Percentiles rank a stretch among this genome's conserved stretches.
These are phyloP conservation scores for Epicoccum nigrum DNA, from an alignment of 2,329 filamentous ascomycete genomes.

Conservation along the genomic window DNA sequence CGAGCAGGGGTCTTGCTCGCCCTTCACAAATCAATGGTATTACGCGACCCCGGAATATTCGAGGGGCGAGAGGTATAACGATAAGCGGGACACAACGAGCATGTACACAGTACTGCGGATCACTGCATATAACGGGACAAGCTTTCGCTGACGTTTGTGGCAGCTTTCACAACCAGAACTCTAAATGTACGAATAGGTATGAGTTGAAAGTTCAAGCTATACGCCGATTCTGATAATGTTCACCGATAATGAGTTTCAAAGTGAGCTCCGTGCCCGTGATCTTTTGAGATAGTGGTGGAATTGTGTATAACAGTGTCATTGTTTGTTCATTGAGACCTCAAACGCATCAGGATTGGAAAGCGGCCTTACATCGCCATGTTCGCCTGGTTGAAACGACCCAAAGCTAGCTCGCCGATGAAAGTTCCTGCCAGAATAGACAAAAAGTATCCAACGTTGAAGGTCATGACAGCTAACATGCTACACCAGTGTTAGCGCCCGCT, in stretches of 20 bases:
- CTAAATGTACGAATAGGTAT: too few relatives aligned
- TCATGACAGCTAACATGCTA: slow-evolving; percentile 94
- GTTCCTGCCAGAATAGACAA: slow-evolving; percentile 76
- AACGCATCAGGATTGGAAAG: neutral
- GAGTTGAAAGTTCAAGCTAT: too few relatives aligned
- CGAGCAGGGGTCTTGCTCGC: slow-evolving; percentile 18
- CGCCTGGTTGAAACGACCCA: slow-evolving; percentile 69
- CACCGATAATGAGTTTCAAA: neutral
- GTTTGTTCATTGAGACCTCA: neutral
- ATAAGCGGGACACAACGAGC: slow-evolving; percentile 2
- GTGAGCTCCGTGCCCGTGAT: slow-evolving; percentile 3
- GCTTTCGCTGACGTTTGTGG: slow-evolving; percentile 31
- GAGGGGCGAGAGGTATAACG: slow-evolving; percentile 3
- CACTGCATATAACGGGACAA: slow-evolving; percentile 15
- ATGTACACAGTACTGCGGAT: neutral
- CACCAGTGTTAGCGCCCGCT: slow-evolving; percentile 24
- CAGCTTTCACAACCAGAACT: slow-evolving; percentile 9
- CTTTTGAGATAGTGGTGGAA: neutral
- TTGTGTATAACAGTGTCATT: neutral
- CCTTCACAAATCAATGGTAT: neutral
- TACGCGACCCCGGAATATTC: slow-evolving; percentile 2
- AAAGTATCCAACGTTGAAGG: slow-evolving; percentile 85
- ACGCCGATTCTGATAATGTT: too few relatives aligned
- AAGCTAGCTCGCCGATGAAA: slow-evolving; percentile 83
- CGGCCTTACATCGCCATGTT: slow-evolving; percentile 35